Evolutionary conservation across 345 rosid genomes (phyloP), one percentile per base, ranked within the genome.

Genomic region (Camelina hispida): DNA sequence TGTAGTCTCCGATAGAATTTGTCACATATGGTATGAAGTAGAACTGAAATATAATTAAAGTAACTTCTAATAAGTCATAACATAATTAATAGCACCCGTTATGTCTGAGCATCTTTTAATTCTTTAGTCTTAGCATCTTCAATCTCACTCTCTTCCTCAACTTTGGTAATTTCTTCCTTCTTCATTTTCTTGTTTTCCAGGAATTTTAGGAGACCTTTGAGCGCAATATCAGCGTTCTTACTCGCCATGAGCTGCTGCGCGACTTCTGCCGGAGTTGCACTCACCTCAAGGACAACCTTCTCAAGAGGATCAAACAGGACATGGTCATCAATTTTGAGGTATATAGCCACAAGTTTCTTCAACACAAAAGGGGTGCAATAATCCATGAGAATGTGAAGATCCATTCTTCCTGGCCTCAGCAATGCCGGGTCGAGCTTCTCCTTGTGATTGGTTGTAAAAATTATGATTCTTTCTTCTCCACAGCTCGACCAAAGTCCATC

Each of bases 401-500:
- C 81, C 81, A 78, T 73, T 51, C 81, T 60, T 20, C 81, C 81
- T 0, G 81, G 78, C 3, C 81, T 68, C 9, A 78, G 14, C 59
- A 73, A 66, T 0, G 78, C 81, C 2, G 81, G 81, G 44, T 73
- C 81, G 2, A 78, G 77, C 42, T 78, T 78, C 25, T 78, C 81
- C 58, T 78, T 78, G 47, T 78, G 78, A 61, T 78, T 78, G 0
- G 81, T 78, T 53, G 78, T 78, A 66, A 78, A 78, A 22, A 67
- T 73, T 32, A 78, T 78, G 42, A 78, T 78, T n/a, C 56, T 72
- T 73, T 78, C 81, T 66, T 78, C 70, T 14, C 81, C 81, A 2
- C 81, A 78, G 44, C 78, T 72, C 25, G 81, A 78, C 78, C 81
- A 78, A 16, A 78, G 66, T 6, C 78, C 81, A 9, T 78, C 81